Conservation (phyloP, 345 rosid genomes). For the Adansonia digitata region DNA sequence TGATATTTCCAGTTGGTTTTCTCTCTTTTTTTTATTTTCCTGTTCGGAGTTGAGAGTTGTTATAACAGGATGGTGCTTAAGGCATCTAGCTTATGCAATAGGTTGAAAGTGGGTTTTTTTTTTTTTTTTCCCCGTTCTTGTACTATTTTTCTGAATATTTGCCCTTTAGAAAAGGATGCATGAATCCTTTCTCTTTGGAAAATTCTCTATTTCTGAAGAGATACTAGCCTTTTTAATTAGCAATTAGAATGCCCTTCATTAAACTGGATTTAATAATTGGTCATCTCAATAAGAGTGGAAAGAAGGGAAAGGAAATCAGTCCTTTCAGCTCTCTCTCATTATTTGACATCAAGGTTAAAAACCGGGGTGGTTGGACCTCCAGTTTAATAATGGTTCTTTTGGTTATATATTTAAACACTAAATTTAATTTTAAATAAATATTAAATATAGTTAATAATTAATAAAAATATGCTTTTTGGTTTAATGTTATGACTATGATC, state of each 20-base stretch:
- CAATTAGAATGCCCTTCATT: not conserved
- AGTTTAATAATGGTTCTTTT: no score
- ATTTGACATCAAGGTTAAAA: no score
- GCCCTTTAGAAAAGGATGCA: not conserved
- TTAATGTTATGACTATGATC: no score
- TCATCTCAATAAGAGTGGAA: not conserved
- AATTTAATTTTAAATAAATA: no score
- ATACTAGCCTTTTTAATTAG: not conserved
- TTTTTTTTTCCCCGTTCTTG: not conserved
- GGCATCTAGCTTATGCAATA: not conserved
- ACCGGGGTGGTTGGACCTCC: no score
- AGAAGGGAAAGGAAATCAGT: not conserved
- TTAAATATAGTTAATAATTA: no score
- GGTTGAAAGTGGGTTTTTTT: not conserved
- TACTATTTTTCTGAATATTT: not conserved
- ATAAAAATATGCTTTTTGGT: no score
- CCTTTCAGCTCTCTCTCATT: not conserved
- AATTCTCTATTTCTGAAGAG: not conserved
- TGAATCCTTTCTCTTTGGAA: not conserved
- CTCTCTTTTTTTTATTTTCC: not conserved
- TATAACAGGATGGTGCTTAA: constrained; percentile 2
- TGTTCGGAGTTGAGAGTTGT: not conserved
- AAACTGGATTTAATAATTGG: not conserved
- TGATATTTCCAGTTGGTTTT: not conserved
- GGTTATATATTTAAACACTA: no score